Base-by-base conservation (phyloP, 441 rosid genomes). In the Gossypium gossypioides region DNA sequence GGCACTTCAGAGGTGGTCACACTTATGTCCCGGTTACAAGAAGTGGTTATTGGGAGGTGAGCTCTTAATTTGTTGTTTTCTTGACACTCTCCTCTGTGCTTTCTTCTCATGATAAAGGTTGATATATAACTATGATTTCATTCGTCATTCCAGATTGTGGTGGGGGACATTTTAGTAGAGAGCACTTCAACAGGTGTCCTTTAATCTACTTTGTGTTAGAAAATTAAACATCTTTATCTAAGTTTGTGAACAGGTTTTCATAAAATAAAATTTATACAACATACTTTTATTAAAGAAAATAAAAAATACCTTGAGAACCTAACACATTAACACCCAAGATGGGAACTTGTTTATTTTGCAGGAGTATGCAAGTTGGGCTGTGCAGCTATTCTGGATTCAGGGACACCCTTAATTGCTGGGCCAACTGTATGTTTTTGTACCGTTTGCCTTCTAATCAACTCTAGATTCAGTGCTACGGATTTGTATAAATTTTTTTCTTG, bases 1-100 rank as follows among this genome's bases (percentile, higher is more conserved):
- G 81, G 81, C 90, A 82, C 73, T 88, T 84, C 76, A 82, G 63
- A 68, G 92, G 88, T 50, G 89, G 81, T 0, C 92, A 88, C 71
- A 73, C 75, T 65, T 88, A 75, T 72, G 81, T 78, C 72, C 90
- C 92, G 0, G 10, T 88, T 46, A 72, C 81, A 19, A 50, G 44
- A 72, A 68, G 6, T n/a, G 86, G 86, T 42, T 78, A 86, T 72
- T 88, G 92, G 90, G 86, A 88, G 92, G 65, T 60, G 22, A 29
- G 21, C 89, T 88, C 68, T 55, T 51, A 57, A 56, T 18, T 56
- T 65, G 42, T 1, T 61, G 44, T 37, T 37, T 37, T 37, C 44
- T 27, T 3, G 19, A 25, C 15, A 51, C 27, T 64, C 21, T 12
- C 13, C 61, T 22, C 16, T 9, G 3, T 6, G 12, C 16, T 24